phyloP scores from a whole-genome alignment of 306 rosid genomes.

The Argentina anserina region DNA sequence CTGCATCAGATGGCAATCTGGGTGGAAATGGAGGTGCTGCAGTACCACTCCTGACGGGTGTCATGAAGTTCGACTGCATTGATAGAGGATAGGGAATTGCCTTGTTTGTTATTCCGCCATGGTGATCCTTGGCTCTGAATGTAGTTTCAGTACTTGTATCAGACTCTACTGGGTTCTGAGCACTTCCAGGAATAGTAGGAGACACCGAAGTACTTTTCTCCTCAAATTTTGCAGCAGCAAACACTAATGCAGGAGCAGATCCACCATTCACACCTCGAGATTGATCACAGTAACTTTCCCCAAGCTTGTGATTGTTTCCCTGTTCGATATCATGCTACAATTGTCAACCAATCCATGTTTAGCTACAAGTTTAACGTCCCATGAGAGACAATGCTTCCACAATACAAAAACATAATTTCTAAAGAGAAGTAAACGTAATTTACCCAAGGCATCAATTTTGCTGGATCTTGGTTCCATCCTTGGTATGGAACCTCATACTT shows the following conservation, averaged over 20 bases:
- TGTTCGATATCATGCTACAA: conserved; percentile 28
- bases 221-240: conserved; percentile 54
- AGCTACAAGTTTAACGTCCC: not conserved
- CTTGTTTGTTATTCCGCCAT: conserved; percentile 46
- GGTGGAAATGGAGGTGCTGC: conserved; percentile 48
- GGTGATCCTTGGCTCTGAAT: conserved; percentile 52
- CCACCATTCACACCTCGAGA: conserved; percentile 45
- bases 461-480: conserved; percentile 70
- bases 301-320: conserved; percentile 58
- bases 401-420: not conserved
- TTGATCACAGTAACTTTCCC: conserved; percentile 57
- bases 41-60: conserved; percentile 39
- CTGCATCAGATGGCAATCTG: conserved; percentile 50
- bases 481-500: conserved; percentile 73
- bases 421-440: conserved; percentile 19
- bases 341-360: not conserved
- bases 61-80: conserved; percentile 51
- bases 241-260: conserved; percentile 52
- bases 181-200: conserved; percentile 47
- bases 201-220: conserved; percentile 50
- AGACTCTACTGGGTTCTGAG: conserved; percentile 47
- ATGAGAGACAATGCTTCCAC: not conserved
- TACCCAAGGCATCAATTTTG: conserved; percentile 78
- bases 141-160: conserved; percentile 55
- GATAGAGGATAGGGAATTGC: conserved; percentile 49